A percentile compares a stretch with the other conserved stretches of the same genome.
Evolutionary conservation across 2,329 filamentous ascomycete species (phyloP).

Genomic region (Calonectria pseudoturangicola): DNA sequence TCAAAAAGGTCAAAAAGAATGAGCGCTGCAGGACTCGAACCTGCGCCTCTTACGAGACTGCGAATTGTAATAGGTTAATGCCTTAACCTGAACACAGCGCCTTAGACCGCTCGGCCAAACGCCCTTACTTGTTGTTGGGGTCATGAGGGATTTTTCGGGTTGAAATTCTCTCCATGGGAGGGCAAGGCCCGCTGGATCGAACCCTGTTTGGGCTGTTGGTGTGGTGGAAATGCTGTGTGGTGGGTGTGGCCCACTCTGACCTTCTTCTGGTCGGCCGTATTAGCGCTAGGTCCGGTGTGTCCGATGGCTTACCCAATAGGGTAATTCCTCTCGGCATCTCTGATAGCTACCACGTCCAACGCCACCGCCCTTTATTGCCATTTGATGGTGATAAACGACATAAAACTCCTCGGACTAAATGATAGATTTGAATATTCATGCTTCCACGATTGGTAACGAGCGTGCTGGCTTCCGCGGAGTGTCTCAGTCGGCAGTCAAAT

Average conservation of each 20-base stretch:
- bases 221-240: too few relatives aligned
- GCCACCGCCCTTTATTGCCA: neutral
- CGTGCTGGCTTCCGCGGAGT: neutral
- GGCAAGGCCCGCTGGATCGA: neutral
- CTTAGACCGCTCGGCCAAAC: slow-evolving; percentile 44
- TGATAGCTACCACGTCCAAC: neutral
- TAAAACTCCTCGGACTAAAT: neutral
- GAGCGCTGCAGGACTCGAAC: too few relatives aligned
- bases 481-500: neutral
- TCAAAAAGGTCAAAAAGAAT: too few relatives aligned
- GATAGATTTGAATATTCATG: neutral
- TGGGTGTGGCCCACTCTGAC: too few relatives aligned
- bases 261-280: neutral
- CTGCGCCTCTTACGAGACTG: too few relatives aligned
- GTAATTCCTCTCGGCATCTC: neutral
- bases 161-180: neutral
- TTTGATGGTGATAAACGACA: neutral
- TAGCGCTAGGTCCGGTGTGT: neutral
- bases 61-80: too few relatives aligned
- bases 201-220: too few relatives aligned
- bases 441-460: neutral
- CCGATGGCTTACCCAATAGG: neutral
- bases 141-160: neutral
- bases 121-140: slow-evolving; percentile 6
- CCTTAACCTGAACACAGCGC: neutral